Evolutionary conservation across 805 yeast species (phyloP).

Genomic region (Candida dajiaensis): DNA sequence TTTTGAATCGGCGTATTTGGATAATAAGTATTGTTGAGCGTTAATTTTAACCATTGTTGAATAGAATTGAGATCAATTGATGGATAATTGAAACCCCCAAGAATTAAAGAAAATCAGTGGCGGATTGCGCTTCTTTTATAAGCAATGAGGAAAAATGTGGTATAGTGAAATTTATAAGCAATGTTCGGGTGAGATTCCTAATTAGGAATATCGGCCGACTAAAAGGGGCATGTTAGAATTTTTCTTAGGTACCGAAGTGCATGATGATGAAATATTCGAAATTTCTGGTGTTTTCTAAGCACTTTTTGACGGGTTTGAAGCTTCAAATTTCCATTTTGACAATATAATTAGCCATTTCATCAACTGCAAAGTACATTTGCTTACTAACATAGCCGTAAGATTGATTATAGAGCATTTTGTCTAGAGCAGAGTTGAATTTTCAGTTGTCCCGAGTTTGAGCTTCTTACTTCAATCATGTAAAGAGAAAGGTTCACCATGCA

Average conservation of each 20-base stretch:
- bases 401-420: too few species aligned
- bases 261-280: background rate
- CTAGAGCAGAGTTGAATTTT: too few species aligned
- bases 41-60: slow-evolving; percentile 23
- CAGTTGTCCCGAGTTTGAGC: too few species aligned
- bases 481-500: too few species aligned
- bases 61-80: background rate
- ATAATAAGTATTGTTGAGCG: slow-evolving; percentile 28
- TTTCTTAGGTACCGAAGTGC: background rate
- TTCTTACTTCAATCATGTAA: too few species aligned
- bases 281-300: too few species aligned
- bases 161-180: background rate
- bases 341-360: too few species aligned
- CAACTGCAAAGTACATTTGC: too few species aligned
- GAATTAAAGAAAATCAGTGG: background rate
- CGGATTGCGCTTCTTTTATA: background rate
- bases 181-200: background rate
- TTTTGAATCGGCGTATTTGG: slow-evolving; percentile 19
- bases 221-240: too few species aligned
- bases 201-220: background rate
- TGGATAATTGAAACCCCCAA: background rate
- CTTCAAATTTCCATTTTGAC: too few species aligned
- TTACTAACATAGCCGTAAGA: too few species aligned
- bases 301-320: background rate
- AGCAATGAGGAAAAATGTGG: background rate